phyloP scores from a whole-genome alignment of 768 basidiomycete genomes.

The Pleurotus sapidus region DNA sequence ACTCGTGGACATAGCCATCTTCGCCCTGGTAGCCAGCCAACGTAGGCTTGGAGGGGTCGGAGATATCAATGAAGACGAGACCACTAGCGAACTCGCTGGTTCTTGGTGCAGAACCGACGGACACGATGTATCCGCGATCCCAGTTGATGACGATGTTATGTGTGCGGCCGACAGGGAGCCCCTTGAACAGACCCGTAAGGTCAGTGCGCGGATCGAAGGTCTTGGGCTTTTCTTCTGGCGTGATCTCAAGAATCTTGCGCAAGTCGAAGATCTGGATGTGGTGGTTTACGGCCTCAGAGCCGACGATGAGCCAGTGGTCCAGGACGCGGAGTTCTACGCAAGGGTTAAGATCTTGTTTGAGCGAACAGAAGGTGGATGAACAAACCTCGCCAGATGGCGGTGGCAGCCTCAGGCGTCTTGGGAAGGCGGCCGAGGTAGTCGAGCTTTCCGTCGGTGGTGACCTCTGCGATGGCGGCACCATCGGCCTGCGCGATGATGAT shows the following conservation, averaged over 20 bases:
- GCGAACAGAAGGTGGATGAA: not conserved
- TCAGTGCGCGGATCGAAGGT: constrained; percentile 13
- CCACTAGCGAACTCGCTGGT: constrained; percentile 18
- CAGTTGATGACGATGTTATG: constrained; percentile 25
- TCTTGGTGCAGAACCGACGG: constrained; percentile 23
- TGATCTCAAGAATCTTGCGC: constrained; percentile 17
- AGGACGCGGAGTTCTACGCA: constrained; percentile 22
- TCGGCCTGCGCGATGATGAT: constrained; percentile 17
- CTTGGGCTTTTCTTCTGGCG: constrained; percentile 15
- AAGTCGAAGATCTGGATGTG: constrained; percentile 27
- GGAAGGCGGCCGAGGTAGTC: constrained; percentile 15
- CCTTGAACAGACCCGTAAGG: constrained; percentile 16
- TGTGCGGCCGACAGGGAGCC: constrained; percentile 22
- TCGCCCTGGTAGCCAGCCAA: constrained; percentile 17
- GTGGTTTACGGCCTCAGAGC: constrained; percentile 22
- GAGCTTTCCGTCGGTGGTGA: constrained; percentile 10
- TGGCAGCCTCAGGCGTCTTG: constrained; percentile 18
- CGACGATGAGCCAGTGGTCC: constrained; percentile 19
- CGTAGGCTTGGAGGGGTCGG: constrained; percentile 21
- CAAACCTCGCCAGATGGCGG: constrained; percentile 9
- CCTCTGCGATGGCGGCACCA: constrained; percentile 13
- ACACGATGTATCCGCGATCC: constrained; percentile 17
- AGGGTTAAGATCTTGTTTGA: not conserved
- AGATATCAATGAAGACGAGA: constrained; percentile 26
- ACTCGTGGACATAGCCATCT: constrained; percentile 28